These are phyloP conservation scores for Cordyceps cicadae DNA, from an alignment of 2,329 filamentous ascomycete genomes.

Conservation along the genomic window DNA sequence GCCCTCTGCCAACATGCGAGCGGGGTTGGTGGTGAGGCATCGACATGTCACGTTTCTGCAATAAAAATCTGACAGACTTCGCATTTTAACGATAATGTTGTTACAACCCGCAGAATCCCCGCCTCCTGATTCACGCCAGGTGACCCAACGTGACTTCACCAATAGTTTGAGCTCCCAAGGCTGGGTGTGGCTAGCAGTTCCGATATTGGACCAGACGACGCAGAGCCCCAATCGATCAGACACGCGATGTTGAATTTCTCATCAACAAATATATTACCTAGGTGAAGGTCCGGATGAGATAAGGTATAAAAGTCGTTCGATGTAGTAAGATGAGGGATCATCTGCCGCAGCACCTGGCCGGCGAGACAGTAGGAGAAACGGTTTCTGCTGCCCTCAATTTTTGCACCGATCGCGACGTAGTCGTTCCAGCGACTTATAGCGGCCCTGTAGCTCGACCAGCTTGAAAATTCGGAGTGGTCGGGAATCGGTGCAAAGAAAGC, in stretches of 20 bases:
- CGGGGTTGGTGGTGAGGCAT: too few relatives aligned
- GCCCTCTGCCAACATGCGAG: too few relatives aligned
- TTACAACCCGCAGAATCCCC: too few relatives aligned
- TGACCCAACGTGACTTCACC: too few relatives aligned
- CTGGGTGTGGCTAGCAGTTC: constrained; percentile 9
- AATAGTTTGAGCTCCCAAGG: not conserved
- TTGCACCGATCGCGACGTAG: constrained; percentile 17
- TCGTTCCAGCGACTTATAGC: constrained; percentile 14
- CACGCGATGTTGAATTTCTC: constrained; percentile 18
- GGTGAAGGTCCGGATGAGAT: constrained; percentile 19
- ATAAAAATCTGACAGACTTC: too few relatives aligned
- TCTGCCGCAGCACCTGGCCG: constrained; percentile 17
- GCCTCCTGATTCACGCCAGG: too few relatives aligned
- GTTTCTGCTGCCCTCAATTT: constrained; percentile 20
- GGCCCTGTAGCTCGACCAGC: constrained; percentile 13
- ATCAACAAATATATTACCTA: constrained; percentile 20
- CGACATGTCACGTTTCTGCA: too few relatives aligned
- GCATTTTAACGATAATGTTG: too few relatives aligned
- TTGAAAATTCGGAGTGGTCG: constrained; percentile 17
- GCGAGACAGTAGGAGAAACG: constrained; percentile 12
- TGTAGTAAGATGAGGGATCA: constrained; percentile 17
- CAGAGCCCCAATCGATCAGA: constrained; percentile 20
- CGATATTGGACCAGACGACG: constrained; percentile 13
- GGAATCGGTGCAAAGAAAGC: constrained; percentile 23
- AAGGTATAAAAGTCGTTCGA: constrained; percentile 11